Base-by-base conservation (phyloP, 108 stramenopile species). In the Chaetoceros muelleri region DNA sequence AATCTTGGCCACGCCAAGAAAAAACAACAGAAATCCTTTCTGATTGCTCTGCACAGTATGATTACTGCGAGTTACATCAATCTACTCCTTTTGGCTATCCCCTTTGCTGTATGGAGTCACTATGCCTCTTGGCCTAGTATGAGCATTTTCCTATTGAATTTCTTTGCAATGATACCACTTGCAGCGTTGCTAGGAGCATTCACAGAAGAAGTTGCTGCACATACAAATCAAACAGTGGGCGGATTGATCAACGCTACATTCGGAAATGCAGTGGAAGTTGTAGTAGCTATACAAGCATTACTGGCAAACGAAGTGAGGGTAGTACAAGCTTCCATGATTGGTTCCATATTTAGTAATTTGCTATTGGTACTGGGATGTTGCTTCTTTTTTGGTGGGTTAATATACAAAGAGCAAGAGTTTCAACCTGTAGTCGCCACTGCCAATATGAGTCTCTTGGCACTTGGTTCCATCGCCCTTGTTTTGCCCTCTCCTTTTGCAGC, bases 181-280 rank as follows among this genome's bases (percentile, higher is more conserved):
- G 95, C 97, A 2, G 67, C 79, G 28, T 76, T 96, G 52, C 66
- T 98, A 10, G 95, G 97, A 28, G 94, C 95, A 31, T 94, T 95
- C 62, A 98, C 97, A 29, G 97, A 98, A 72, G 94, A 96, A 67
- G 73, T 96, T 2, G 92, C 95, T 0, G 70, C 89, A 3, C 95
- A 98, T 73, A 98, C 96, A 21, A 95, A 94, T 58, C 82, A 96
- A 50, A 82, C 90, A 0, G 77, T 96, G 55, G 97, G 95, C 8
- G 97, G 97, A 51, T 67, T 98, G 16, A 69, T 98, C 69, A 96
- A 98, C 75, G 97, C 95, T 29, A 95, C 97, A 25, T 93, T 98
- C 65, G 97, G 97, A 46, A 98, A 98, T 69, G 90, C 93, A 16
- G 92, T 94, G 19, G 97, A 96, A 66, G 66, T 95, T 5, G 87